These are phyloP conservation scores for Colletotrichum orbiculare DNA, from an alignment of 2,329 filamentous ascomycete genomes.

Conservation along the genomic window DNA sequence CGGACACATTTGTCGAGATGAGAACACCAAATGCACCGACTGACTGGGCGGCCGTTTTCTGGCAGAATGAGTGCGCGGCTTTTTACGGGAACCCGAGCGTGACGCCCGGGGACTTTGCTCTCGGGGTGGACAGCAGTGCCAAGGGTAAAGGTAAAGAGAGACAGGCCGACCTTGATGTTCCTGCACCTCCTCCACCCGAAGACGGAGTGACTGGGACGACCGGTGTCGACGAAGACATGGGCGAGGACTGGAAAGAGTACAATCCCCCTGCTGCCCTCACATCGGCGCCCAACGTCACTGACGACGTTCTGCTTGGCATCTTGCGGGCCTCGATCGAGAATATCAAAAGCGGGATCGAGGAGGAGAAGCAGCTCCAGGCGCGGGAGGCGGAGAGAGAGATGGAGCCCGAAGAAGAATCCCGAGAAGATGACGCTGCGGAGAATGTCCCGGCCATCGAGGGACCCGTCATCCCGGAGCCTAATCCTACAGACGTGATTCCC, in stretches of 20 bases:
- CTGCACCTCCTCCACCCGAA: constrained; percentile 23
- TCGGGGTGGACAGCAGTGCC: not conserved
- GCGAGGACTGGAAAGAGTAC: constrained; percentile 59
- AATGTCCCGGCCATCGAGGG: constrained; percentile 30
- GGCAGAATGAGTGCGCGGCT: constrained; percentile 43
- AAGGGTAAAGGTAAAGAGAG: not conserved
- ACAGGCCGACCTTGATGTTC: constrained; percentile 10
- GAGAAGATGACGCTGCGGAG: constrained; percentile 41
- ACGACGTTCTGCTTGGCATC: constrained; percentile 54
- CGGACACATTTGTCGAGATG: constrained; percentile 10
- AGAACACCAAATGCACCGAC: not conserved
- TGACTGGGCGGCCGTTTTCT: not conserved
- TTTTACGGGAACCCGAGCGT: constrained; percentile 45
- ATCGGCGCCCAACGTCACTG: constrained; percentile 50
- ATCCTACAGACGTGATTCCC: constrained; percentile 48
- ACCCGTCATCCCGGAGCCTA: constrained; percentile 41
- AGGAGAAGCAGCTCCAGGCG: constrained; percentile 45
- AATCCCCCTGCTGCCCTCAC: constrained; percentile 57
- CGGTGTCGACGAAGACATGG: constrained; percentile 40
- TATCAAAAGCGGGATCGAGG: constrained; percentile 51
- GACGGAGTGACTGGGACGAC: constrained; percentile 36
- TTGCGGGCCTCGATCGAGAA: constrained; percentile 58
- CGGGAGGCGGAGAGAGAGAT: constrained; percentile 42
- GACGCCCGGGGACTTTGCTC: constrained; percentile 37
- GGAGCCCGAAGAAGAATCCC: constrained; percentile 26